Conservation (phyloP, 2,329 filamentous ascomycete species). For the Cordyceps militaris region DNA sequence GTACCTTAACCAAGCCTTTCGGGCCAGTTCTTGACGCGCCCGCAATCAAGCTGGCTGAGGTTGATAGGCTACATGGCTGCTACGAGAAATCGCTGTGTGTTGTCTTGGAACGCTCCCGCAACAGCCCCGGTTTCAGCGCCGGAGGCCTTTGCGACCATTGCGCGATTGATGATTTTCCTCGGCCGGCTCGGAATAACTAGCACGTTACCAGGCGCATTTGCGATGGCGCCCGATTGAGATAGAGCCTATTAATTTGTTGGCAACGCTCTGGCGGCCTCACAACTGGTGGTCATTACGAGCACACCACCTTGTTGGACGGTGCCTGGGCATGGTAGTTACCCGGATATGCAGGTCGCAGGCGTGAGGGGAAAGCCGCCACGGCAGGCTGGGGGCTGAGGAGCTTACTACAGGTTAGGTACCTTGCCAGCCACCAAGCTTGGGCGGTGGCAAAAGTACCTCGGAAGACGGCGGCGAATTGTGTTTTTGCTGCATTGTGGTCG, state of each 20-base stretch:
- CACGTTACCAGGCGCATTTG: not conserved
- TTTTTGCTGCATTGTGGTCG: not conserved
- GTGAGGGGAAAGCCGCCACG: not conserved
- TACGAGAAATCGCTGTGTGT: not conserved
- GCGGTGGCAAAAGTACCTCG: not conserved
- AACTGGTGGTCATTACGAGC: not conserved
- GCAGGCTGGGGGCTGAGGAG: not conserved
- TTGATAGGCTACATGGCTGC: too few species aligned
- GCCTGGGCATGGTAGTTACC: constrained; percentile 11
- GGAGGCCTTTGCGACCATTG: not conserved
- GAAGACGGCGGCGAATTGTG: not conserved
- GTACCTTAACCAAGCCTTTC: too few species aligned
- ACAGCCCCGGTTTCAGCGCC: not conserved
- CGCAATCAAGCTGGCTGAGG: too few species aligned
- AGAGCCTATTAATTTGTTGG: too few species aligned
- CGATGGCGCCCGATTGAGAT: too few species aligned
- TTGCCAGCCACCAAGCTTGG: not conserved
- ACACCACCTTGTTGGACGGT: constrained; percentile 1
- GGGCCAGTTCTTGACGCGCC: too few species aligned
- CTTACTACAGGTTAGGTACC: not conserved
- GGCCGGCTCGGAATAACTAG: not conserved
- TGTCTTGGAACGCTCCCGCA: constrained; percentile 2
- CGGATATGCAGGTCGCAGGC: not conserved
- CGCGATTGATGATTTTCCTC: too few species aligned
- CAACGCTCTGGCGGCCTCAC: constrained; percentile 2